These are phyloP conservation scores for Saprolegnia parasitica DNA, from an alignment of 352 stramenopile species.

Conservation along the genomic window DNA sequence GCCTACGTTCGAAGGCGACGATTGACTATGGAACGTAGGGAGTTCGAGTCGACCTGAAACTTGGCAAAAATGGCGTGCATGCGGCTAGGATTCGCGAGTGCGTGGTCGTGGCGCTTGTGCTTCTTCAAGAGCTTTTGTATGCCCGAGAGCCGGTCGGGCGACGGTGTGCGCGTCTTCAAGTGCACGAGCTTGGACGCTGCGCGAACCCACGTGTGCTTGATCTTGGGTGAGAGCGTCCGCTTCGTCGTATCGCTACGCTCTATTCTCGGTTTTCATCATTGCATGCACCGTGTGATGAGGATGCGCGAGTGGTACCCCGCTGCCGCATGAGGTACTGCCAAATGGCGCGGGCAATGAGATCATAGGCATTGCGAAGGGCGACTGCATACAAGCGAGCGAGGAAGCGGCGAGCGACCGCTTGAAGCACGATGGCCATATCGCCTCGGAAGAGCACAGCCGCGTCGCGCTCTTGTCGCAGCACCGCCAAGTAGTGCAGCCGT, in stretches of 20 bases:
- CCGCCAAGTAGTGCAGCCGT: neutral
- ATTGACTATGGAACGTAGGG: too few species aligned
- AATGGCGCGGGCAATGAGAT: neutral
- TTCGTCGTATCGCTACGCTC: neutral
- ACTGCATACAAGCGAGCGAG: neutral
- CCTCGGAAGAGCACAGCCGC: neutral
- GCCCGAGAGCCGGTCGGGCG: neutral
- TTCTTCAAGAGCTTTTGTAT: slow-evolving; percentile 12
- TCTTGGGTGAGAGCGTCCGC: neutral
- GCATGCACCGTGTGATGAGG: neutral
- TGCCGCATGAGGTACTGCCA: slow-evolving; percentile 3
- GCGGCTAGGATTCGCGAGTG: neutral
- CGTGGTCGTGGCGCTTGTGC: neutral
- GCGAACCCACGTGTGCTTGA: neutral
- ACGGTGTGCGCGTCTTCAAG: neutral
- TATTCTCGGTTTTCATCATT: neutral
- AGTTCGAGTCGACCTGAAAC: neutral
- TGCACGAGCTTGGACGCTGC: neutral
- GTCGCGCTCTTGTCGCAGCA: slow-evolving; percentile 1
- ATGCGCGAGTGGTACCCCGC: neutral
- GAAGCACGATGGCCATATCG: neutral
- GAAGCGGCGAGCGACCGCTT: neutral
- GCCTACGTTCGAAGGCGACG: too few species aligned
- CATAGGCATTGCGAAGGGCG: neutral
- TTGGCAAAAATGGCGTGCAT: neutral